Evolutionary conservation across 257 asterid genomes (phyloP), one percentile per base, ranked within the genome.

Genomic region (Fraxinus americana): DNA sequence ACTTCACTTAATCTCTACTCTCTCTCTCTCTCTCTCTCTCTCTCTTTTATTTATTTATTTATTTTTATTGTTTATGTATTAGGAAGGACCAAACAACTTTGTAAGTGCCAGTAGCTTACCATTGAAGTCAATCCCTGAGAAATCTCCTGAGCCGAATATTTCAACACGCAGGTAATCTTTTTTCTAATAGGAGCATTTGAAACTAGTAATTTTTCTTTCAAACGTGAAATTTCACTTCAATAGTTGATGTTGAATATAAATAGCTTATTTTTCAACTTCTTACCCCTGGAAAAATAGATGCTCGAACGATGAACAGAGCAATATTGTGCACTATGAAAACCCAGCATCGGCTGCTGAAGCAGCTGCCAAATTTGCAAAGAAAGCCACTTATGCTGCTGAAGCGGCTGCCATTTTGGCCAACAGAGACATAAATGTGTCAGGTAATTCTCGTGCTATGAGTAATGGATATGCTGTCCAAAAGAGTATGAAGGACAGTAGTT

Each of bases 341-440:
- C 78, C 94, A 43, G 94, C 92, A 21, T 87, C 98, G 1, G 97
- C 96, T 69, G 99, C 97, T 75, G 91, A 92, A 74, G 91, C 87
- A 65, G 99, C 99, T 73, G 96, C 97, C 10, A 92, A 90, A 67
- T 81, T 86, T 67, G 91, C 91, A 19, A 81, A 75, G 87, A 90
- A 92, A 84, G 97, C 99, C 14, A 81, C 89, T 61, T 96, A 93
- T 6, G 99, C 98, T 32, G 99, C 98, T 34, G 94, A 91, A 83
- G 97, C 94, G n/a, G 98, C 97, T n/a, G 89, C 96, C 65, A 80
- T 78, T 75, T 85, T 93, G 13, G 86, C 96, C 75, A 75, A 79
- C 45, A 85, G 80, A 80, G 91, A 78, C 73, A 61, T 78, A 45
- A 87, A 77, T 77, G 82, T 79, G 86, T 63, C 91, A 36, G 80